Evolutionary conservation across 345 rosid species (phyloP).

Genomic region (Eucalyptus pauciflora): DNA sequence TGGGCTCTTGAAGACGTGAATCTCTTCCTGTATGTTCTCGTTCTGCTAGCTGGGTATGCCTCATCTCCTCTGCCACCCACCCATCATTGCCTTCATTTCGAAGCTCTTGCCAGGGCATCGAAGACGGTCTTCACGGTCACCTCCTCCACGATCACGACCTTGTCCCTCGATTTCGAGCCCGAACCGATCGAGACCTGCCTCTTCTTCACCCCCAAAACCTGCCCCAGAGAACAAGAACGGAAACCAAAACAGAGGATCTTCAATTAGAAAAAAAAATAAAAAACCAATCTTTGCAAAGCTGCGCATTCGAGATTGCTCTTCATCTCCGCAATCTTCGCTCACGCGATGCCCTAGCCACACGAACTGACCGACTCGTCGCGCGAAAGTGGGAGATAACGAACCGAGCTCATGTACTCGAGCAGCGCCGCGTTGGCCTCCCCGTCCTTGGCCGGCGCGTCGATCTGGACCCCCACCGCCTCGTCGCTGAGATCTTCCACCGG

Average conservation of each 20-base stretch:
- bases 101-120: conserved; percentile 42
- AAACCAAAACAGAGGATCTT: background rate
- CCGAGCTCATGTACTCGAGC: conserved; percentile 81
- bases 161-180: conserved; percentile 87
- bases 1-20: background rate
- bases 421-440: conserved; percentile 94
- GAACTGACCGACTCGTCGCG: background rate
- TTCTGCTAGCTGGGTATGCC: background rate
- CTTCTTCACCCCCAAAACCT: conserved; percentile 79
- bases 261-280: background rate
- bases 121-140: conserved; percentile 40
- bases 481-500: conserved; percentile 51
- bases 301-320: background rate
- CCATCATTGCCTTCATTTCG: conserved; percentile 7
- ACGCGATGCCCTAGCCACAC: background rate
- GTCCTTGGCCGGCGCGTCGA: conserved; percentile 90
- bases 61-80: background rate
- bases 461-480: conserved; percentile 76
- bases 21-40: background rate
- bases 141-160: conserved; percentile 79
- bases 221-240: background rate
- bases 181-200: conserved; percentile 77
- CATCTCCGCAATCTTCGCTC: background rate
- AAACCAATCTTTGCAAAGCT: background rate
- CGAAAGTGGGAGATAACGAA: background rate